Percentiles rank a stretch among this genome's conserved stretches.
phyloP scores from a whole-genome alignment of 495 filamentous ascomycete species.

The Wilcoxina mikolae region DNA sequence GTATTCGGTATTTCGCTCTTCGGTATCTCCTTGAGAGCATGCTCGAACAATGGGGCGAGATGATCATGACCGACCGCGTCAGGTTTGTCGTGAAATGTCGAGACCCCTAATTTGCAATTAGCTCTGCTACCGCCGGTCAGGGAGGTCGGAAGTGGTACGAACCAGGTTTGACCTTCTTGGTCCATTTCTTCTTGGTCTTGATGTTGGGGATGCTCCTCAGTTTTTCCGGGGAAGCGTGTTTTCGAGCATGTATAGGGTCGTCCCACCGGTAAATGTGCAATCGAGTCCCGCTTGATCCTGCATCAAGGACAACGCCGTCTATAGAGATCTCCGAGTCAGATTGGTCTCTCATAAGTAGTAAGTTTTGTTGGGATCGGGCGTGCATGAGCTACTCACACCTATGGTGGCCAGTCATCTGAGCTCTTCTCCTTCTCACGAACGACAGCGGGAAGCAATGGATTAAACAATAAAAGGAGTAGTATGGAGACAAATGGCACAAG shows the following conservation, averaged over 20 bases:
- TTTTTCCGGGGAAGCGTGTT: slow-evolving; percentile 43
- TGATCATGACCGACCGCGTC: slow-evolving; percentile 67
- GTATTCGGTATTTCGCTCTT: slow-evolving; percentile 62
- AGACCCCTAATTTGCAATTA: slow-evolving; percentile 45
- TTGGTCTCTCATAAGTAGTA: not conserved
- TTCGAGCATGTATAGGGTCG: slow-evolving; percentile 51
- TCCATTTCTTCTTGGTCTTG: slow-evolving; percentile 72
- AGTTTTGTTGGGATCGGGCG: not conserved
- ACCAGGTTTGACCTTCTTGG: slow-evolving; percentile 83
- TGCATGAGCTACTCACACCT: not conserved
- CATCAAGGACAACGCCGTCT: slow-evolving; percentile 46
- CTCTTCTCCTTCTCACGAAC: not conserved
- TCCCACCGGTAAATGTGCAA: slow-evolving; percentile 89
- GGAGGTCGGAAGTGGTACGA: slow-evolving; percentile 13
- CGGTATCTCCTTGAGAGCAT: slow-evolving; percentile 73
- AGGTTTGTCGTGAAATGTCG: slow-evolving; percentile 68
- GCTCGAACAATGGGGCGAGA: slow-evolving; percentile 60
- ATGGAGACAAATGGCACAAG: too few species aligned
- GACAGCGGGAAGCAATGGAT: too few species aligned
- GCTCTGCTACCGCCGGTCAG: not conserved
- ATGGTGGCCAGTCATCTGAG: not conserved
- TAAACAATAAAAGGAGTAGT: too few species aligned
- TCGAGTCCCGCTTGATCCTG: slow-evolving; percentile 65
- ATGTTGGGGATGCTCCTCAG: slow-evolving; percentile 61
- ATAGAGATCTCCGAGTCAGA: not conserved